Evolutionary conservation across 1,139 yeast genomes (phyloP).

Genomic region (Geotrichum klebahnii): DNA sequence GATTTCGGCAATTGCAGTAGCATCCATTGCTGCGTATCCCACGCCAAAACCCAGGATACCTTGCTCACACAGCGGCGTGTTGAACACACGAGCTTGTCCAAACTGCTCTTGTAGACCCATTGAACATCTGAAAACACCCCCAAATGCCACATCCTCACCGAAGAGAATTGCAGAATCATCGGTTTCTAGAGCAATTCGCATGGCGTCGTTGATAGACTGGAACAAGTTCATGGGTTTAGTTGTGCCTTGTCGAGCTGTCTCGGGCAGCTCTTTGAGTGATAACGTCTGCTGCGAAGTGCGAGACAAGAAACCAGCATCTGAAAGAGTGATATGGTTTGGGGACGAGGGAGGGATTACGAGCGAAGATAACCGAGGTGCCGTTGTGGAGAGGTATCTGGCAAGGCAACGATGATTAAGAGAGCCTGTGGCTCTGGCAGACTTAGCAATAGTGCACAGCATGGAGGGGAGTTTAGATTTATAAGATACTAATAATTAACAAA

Average conservation of each 20-base stretch:
- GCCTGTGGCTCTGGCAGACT: neutral
- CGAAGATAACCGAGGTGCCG: conserved; percentile 11
- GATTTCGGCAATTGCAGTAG: conserved; percentile 41
- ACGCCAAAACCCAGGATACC: conserved; percentile 40
- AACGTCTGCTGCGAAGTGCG: conserved; percentile 27
- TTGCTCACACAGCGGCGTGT: conserved; percentile 40
- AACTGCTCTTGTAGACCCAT: conserved; percentile 40
- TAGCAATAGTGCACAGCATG: neutral
- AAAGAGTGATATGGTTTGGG: conserved; percentile 29
- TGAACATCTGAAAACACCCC: conserved; percentile 42
- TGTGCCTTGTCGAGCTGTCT: conserved; percentile 14
- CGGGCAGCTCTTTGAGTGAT: conserved; percentile 26
- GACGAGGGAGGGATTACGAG: conserved; percentile 24
- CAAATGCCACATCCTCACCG: conserved; percentile 38
- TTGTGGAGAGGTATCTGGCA: neutral
- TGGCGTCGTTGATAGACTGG: conserved; percentile 38
- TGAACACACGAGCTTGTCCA: conserved; percentile 40
- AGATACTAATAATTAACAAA: neutral
- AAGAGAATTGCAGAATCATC: conserved; percentile 39
- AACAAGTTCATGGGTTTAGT: conserved; percentile 35
- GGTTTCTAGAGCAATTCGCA: conserved; percentile 37
- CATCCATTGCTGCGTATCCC: conserved; percentile 40
- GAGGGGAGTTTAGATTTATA: neutral
- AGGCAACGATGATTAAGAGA: too few species aligned
- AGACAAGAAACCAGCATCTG: conserved; percentile 33